phyloP scores from a whole-genome alignment of 768 basidiomycete genomes.

The Pulveroboletus sp. region DNA sequence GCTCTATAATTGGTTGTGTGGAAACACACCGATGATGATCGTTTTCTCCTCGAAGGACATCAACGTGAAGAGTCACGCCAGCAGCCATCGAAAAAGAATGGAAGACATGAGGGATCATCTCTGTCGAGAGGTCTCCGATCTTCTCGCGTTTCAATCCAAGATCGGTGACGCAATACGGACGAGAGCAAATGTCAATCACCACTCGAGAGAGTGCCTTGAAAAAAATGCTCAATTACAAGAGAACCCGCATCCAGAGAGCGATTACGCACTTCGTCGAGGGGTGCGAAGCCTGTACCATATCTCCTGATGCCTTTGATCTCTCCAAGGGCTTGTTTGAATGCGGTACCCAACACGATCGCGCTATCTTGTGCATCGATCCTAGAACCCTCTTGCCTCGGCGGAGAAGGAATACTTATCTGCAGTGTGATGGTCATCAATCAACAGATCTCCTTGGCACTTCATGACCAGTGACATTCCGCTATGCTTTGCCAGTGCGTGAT shows the following conservation, averaged over 20 bases:
- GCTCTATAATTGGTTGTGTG: not conserved
- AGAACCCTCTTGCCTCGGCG: slow-evolving; percentile 15
- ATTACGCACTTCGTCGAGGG: slow-evolving; percentile 82
- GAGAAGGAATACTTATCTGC: slow-evolving; percentile 71
- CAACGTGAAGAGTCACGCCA: slow-evolving; percentile 90
- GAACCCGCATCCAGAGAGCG: not conserved
- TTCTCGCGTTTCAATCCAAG: slow-evolving; percentile 86
- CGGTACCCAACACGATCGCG: slow-evolving; percentile 80
- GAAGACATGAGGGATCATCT: slow-evolving; percentile 98
- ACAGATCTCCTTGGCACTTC: slow-evolving; percentile 91
- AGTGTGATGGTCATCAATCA: slow-evolving; percentile 98
- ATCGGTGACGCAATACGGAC: slow-evolving; percentile 92
- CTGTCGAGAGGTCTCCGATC: slow-evolving; percentile 90
- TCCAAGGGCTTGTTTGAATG: slow-evolving; percentile 93
- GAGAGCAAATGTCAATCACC: slow-evolving; percentile 97
- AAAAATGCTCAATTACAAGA: slow-evolving; percentile 1
- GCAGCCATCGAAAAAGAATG: slow-evolving; percentile 98
- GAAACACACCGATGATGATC: slow-evolving; percentile 87
- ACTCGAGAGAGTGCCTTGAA: slow-evolving; percentile 86
- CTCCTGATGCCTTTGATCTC: slow-evolving; percentile 91
- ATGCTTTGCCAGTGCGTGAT: slow-evolving; percentile 95
- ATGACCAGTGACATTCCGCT: slow-evolving; percentile 88
- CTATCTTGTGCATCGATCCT: slow-evolving; percentile 61
- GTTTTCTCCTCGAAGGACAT: slow-evolving; percentile 91
- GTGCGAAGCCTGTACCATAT: slow-evolving; percentile 95